phyloP scores from a whole-genome alignment of 257 asterid species.

The Solanum chmielewskii region DNA sequence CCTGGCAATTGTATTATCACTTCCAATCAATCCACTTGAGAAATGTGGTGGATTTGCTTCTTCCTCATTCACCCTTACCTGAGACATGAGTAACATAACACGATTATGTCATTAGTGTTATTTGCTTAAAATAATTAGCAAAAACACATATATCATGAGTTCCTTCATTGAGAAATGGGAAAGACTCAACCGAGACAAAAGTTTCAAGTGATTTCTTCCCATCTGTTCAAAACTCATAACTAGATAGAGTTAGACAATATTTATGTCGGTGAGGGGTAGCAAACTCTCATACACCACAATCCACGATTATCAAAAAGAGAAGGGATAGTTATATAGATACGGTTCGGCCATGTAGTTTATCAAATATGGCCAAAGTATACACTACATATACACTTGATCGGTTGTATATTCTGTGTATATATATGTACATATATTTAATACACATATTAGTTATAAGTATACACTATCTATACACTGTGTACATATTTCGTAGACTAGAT shows the following conservation, averaged over 20 bases:
- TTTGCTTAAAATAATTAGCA: not conserved
- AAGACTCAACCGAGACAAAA: not conserved
- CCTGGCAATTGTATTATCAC: slow-evolving; percentile 7
- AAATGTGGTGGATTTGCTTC: slow-evolving; percentile 1
- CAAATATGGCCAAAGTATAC: not conserved
- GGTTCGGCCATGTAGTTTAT: not conserved
- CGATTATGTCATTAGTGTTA: not conserved
- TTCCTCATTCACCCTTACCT: slow-evolving; percentile 62
- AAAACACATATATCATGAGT: not conserved
- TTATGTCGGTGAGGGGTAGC: not conserved
- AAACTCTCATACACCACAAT: not conserved
- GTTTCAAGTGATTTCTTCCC: not conserved
- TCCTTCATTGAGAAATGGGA: not conserved
- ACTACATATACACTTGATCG: not conserved
- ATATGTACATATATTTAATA: not conserved
- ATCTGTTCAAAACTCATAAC: not conserved
- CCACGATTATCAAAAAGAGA: not conserved
- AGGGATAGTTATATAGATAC: not conserved
- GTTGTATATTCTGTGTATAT: not conserved
- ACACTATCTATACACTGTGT: not conserved
- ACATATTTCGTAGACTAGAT: not conserved
- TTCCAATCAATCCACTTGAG: slow-evolving; percentile 13
- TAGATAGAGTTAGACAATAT: not conserved
- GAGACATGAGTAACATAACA: not conserved
- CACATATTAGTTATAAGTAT: not conserved